Evolutionary conservation across 2,329 filamentous ascomycete species (phyloP).

Genomic region (Aphanoascus verrucosus): DNA sequence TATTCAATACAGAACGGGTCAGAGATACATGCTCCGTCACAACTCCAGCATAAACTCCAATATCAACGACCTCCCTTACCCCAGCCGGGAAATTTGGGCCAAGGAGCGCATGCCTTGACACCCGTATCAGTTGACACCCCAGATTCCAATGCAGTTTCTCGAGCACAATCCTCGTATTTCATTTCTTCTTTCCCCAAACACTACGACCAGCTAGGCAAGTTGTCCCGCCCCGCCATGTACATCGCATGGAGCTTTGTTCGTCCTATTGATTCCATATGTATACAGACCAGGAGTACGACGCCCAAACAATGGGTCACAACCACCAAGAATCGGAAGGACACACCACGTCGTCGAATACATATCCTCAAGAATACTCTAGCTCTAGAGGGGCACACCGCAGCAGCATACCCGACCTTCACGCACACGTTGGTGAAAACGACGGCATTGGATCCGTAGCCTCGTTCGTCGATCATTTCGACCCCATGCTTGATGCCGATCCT

Average conservation of each 20-base stretch:
- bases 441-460: slow-evolving; percentile 39
- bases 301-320: slow-evolving; percentile 57
- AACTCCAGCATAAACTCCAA: slow-evolving; percentile 1
- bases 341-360: slow-evolving; percentile 1
- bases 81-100: neutral
- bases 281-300: slow-evolving; percentile 95
- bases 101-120: slow-evolving; percentile 19
- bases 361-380: neutral
- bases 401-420: neutral
- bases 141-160: slow-evolving; percentile 19
- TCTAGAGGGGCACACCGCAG: neutral
- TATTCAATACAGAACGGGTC: slow-evolving; percentile 50
- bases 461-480: slow-evolving; percentile 64
- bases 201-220: slow-evolving; percentile 90
- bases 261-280: slow-evolving; percentile 42
- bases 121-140: slow-evolving; percentile 30
- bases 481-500: slow-evolving; percentile 82
- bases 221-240: slow-evolving; percentile 26
- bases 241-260: slow-evolving; percentile 49
- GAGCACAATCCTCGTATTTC: slow-evolving; percentile 53
- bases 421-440: slow-evolving; percentile 24
- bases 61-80: slow-evolving; percentile 1
- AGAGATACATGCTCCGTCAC: slow-evolving; percentile 36
- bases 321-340: neutral
- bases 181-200: slow-evolving; percentile 84